phyloP scores from a whole-genome alignment of 768 basidiomycete species.

The Serendipita sp. region DNA sequence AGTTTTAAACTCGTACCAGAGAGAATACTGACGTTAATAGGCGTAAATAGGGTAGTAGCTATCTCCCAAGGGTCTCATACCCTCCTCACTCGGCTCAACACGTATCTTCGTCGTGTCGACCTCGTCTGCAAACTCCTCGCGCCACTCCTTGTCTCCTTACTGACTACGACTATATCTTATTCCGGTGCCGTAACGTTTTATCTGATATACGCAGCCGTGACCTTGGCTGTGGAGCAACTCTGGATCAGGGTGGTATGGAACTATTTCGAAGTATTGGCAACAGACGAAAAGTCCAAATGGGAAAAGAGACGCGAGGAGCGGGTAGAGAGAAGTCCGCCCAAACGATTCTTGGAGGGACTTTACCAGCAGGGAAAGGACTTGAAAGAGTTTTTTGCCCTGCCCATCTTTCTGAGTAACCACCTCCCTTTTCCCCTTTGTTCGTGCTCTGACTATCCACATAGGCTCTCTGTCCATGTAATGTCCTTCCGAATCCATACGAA shows the following conservation, averaged over 20 bases:
- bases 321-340: not conserved
- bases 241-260: conserved; percentile 26
- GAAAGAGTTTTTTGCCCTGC: conserved; percentile 24
- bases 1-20: too few species aligned
- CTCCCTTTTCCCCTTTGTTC: conserved; percentile 20
- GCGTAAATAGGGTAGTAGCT: conserved; percentile 20
- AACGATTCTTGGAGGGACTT: not conserved
- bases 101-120: conserved; percentile 24
- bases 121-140: conserved; percentile 34
- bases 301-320: conserved; percentile 8
- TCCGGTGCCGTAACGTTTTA: conserved; percentile 22
- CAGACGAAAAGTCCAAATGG: conserved; percentile 13
- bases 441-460: conserved; percentile 32
- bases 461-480: conserved; percentile 19
- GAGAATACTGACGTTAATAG: too few species aligned
- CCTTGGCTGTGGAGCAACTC: conserved; percentile 27
- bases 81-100: conserved; percentile 28
- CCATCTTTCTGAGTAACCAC: conserved; percentile 21
- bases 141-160: conserved; percentile 34
- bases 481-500: not conserved
- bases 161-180: conserved; percentile 25
- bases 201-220: conserved; percentile 21
- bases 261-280: conserved; percentile 22
- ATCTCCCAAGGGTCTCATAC: conserved; percentile 24
- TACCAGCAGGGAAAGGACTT: conserved; percentile 17